phyloP scores from a whole-genome alignment of 2,329 filamentous ascomycete species.

The Diaporthe vaccinii region DNA sequence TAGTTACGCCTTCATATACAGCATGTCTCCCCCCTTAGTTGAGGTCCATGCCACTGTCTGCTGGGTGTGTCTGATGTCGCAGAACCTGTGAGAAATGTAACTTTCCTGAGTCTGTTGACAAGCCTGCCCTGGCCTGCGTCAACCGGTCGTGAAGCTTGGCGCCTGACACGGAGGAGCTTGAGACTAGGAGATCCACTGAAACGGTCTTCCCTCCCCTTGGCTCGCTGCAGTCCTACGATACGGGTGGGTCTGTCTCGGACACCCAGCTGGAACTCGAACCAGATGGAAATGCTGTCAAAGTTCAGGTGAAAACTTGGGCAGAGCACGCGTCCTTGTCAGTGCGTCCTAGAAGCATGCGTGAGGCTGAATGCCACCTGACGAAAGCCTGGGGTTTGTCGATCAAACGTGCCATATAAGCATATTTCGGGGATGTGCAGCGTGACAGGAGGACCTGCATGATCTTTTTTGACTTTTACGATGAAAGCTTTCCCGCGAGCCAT shows the following conservation, averaged over 20 bases:
- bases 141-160: background rate
- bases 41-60: background rate
- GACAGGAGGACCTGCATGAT: background rate
- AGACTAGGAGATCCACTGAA: constrained; percentile 4
- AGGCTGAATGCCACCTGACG: background rate
- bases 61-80: background rate
- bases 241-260: background rate
- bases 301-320: background rate
- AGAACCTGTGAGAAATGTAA: background rate
- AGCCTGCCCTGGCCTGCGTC: background rate
- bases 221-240: background rate
- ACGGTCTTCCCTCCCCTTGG: background rate
- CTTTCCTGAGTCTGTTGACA: background rate
- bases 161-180: background rate
- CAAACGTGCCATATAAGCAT: background rate
- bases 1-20: background rate
- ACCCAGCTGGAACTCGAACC: background rate
- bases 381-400: background rate
- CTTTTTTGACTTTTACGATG: background rate
- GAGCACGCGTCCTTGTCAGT: background rate
- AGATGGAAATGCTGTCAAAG: background rate
- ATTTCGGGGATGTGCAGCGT: background rate
- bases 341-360: background rate
- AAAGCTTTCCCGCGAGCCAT: background rate
- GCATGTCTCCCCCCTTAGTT: background rate